A percentile compares a stretch with the other conserved stretches of the same genome.
Evolutionary conservation across 2,329 filamentous ascomycete species (phyloP).

Genomic region (Beauveria scarabaeidicola): DNA sequence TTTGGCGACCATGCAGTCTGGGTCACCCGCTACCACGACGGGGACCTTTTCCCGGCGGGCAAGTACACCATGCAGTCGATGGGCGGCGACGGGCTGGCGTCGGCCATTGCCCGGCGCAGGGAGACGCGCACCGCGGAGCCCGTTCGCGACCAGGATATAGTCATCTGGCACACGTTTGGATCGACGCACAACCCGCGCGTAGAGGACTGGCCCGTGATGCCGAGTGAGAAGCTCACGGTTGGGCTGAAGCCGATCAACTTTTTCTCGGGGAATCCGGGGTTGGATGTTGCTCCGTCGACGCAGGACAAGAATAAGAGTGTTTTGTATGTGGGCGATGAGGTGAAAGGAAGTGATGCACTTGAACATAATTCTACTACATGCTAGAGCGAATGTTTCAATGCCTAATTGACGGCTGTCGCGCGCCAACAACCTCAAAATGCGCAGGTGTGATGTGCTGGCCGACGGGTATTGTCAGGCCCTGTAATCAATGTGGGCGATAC

Average conservation of each 20-base stretch:
- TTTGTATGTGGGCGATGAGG: conserved; percentile 3
- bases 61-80: conserved; percentile 39
- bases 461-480: no score
- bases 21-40: conserved; percentile 35
- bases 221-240: conserved; percentile 46
- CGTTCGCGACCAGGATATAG: conserved; percentile 41
- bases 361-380: neutral
- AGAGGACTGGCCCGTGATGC: conserved; percentile 65
- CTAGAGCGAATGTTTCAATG: no score
- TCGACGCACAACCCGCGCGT: conserved; percentile 57
- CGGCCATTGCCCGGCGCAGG: conserved; percentile 19
- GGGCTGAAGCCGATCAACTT: conserved; percentile 46
- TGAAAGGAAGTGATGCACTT: neutral
- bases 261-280: conserved; percentile 40
- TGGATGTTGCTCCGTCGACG: conserved; percentile 38
- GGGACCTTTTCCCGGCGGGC: conserved; percentile 35
- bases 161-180: conserved; percentile 50
- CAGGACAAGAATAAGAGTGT: conserved; percentile 28
- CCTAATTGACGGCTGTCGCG: no score
- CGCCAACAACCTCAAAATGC: no score
- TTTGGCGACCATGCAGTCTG: conserved; percentile 37
- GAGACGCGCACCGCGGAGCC: conserved; percentile 25
- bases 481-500: no score
- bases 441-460: no score
- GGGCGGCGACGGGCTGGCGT: conserved; percentile 29